Conservation (phyloP, 129 eudicot species). For the Centrapalus pauciflorus region DNA sequence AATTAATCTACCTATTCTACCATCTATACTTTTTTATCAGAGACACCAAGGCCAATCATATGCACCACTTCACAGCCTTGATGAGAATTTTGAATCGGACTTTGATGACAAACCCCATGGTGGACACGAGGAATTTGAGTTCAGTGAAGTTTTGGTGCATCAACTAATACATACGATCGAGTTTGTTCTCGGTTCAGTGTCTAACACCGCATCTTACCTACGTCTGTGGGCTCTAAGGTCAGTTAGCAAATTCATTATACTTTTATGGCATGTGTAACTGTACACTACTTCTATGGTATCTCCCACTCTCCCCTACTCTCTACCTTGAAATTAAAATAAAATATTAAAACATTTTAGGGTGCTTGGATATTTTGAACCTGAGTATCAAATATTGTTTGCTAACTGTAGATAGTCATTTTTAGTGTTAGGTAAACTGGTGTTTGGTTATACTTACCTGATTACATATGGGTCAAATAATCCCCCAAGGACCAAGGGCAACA, state of each 20-base stretch:
- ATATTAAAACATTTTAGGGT: not conserved
- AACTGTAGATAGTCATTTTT: too few relatives aligned
- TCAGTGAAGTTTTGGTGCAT: slow-evolving; percentile 81
- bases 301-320: too few relatives aligned
- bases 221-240: slow-evolving; percentile 91
- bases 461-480: too few relatives aligned
- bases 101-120: slow-evolving; percentile 32
- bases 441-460: too few relatives aligned
- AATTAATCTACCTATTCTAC: not conserved
- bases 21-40: slow-evolving; percentile 28
- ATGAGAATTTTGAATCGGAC: slow-evolving; percentile 48
- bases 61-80: slow-evolving; percentile 48
- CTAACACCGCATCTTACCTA: slow-evolving; percentile 88
- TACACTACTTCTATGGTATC: too few relatives aligned
- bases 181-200: slow-evolving; percentile 86
- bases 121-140: slow-evolving; percentile 68
- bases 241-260: not conserved
- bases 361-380: too few relatives aligned
- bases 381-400: too few relatives aligned
- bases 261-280: too few relatives aligned
- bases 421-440: too few relatives aligned
- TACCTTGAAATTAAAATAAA: not conserved
- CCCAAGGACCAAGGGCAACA: too few relatives aligned
- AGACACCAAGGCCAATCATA: slow-evolving; percentile 66
- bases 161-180: slow-evolving; percentile 87